Conservation (phyloP, 2,329 filamentous ascomycete species). For the Ophiostoma perfectum region DNA sequence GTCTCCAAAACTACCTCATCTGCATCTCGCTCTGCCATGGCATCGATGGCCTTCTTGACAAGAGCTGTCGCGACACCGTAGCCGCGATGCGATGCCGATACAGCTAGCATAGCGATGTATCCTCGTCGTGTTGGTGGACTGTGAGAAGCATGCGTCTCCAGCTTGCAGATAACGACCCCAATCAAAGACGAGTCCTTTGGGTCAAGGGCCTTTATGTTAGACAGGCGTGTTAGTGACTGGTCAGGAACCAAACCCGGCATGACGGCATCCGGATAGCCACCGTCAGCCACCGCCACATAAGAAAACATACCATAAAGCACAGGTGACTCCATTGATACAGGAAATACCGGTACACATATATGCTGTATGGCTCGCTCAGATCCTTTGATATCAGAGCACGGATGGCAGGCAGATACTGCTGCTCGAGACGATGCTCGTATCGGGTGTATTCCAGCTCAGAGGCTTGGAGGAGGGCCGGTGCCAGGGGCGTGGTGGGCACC, state of each 20-base stretch:
- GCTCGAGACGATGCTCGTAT: conserved; percentile 57
- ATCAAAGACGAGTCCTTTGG: conserved; percentile 61
- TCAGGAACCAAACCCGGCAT: no score
- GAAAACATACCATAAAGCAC: conserved; percentile 79
- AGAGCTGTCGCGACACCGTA: conserved; percentile 82
- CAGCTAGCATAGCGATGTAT: conserved; percentile 99
- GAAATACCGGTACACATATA: conserved; percentile 98
- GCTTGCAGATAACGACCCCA: conserved; percentile 90
- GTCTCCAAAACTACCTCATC: conserved; percentile 96
- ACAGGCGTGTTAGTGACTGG: no score
- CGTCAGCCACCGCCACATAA: not conserved
- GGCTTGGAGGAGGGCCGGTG: not conserved
- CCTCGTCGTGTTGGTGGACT: conserved; percentile 69
- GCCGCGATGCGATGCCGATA: conserved; percentile 71
- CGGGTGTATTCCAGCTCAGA: conserved; percentile 53
- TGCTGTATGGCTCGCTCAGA: conserved; percentile 95
- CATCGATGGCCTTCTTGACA: conserved; percentile 84
- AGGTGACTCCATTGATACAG: conserved; percentile 95
- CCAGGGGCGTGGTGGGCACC: not conserved
- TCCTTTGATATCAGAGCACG: conserved; percentile 91
- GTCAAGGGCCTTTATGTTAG: conserved; percentile 48
- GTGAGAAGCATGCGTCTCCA: conserved; percentile 82
- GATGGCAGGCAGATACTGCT: conserved; percentile 73
- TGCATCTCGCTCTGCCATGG: conserved; percentile 76
- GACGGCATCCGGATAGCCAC: no score